phyloP scores from a whole-genome alignment of 2,329 filamentous ascomycete genomes.

The Sporothrix dimorphospora region DNA sequence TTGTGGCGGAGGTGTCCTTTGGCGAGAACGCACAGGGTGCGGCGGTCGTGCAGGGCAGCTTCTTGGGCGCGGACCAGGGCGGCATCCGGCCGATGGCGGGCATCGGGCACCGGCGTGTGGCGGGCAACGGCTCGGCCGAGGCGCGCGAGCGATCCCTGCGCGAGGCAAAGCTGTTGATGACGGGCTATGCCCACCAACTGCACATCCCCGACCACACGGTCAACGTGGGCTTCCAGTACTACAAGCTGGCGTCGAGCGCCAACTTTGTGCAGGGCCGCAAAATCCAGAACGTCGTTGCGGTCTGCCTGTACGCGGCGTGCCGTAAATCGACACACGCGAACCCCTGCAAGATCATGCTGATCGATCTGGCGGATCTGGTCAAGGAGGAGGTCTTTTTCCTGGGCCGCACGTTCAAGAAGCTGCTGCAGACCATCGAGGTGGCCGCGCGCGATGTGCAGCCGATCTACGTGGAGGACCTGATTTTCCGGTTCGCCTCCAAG shows the following conservation, averaged over 20 bases:
- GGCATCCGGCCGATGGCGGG: conserved; percentile 68
- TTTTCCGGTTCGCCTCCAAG: conserved; percentile 86
- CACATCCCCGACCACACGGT: conserved; percentile 64
- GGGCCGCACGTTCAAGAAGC: conserved; percentile 85
- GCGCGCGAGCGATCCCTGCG: conserved; percentile 63
- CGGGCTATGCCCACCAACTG: conserved; percentile 64
- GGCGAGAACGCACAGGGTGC: conserved; percentile 84
- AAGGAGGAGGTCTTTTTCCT: conserved; percentile 90
- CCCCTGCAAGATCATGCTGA: conserved; percentile 86
- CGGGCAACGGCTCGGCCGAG: conserved; percentile 56
- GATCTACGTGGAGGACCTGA: conserved; percentile 85
- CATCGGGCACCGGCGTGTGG: conserved; percentile 63
- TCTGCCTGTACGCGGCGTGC: conserved; percentile 87
- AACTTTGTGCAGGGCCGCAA: conserved; percentile 87
- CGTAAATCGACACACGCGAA: conserved; percentile 62
- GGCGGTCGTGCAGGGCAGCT: conserved; percentile 88
- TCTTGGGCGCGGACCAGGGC: conserved; percentile 82
- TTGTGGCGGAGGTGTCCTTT: conserved; percentile 90
- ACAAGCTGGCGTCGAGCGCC: conserved; percentile 72
- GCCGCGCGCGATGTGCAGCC: conserved; percentile 58
- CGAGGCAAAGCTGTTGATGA: conserved; percentile 61
- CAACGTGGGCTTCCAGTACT: conserved; percentile 70
- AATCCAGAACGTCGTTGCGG: conserved; percentile 82
- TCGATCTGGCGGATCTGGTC: conserved; percentile 86
- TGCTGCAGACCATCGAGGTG: conserved; percentile 69